These are phyloP conservation scores for Scheffersomyces cryptocercus DNA, from an alignment of 1,139 yeast genomes.

Conservation along the genomic window DNA sequence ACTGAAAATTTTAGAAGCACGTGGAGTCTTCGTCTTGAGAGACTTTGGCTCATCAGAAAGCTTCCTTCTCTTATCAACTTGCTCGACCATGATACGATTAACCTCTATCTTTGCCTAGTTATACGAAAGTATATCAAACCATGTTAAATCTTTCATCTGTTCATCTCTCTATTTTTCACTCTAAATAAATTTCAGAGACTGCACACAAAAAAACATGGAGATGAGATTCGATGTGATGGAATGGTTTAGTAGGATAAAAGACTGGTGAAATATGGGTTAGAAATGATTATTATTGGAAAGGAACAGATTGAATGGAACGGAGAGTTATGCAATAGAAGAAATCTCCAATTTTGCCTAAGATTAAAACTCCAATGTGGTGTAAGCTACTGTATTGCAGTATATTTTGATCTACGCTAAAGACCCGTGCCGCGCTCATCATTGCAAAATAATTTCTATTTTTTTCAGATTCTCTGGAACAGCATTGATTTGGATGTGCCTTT, in stretches of 20 bases:
- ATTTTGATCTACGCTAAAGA: too few relatives aligned
- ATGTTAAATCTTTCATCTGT: too few relatives aligned
- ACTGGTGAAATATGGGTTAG: not conserved
- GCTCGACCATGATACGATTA: slow-evolving; percentile 27
- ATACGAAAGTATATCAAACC: too few relatives aligned
- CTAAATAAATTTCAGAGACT: not conserved
- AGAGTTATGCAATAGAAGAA: not conserved
- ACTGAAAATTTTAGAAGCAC: slow-evolving; percentile 39
- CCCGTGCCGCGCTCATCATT: too few relatives aligned
- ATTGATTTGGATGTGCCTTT: too few relatives aligned
- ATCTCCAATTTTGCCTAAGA: too few relatives aligned
- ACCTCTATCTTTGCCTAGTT: not conserved
- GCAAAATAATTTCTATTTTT: too few relatives aligned
- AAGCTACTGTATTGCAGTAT: too few relatives aligned
- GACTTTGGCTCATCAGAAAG: slow-evolving; percentile 3
- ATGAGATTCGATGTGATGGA: slow-evolving; percentile 2
- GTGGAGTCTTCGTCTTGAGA: not conserved
- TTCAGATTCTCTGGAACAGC: too few relatives aligned
- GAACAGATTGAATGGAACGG: not conserved
- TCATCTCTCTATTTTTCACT: not conserved
- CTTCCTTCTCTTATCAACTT: slow-evolving; percentile 34
- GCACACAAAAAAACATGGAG: not conserved
- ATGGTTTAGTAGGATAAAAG: not conserved
- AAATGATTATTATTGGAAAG: not conserved
- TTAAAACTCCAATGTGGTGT: too few relatives aligned